phyloP scores from a whole-genome alignment of 1,139 yeast genomes.

The Scheffersomyces parashehatae region DNA sequence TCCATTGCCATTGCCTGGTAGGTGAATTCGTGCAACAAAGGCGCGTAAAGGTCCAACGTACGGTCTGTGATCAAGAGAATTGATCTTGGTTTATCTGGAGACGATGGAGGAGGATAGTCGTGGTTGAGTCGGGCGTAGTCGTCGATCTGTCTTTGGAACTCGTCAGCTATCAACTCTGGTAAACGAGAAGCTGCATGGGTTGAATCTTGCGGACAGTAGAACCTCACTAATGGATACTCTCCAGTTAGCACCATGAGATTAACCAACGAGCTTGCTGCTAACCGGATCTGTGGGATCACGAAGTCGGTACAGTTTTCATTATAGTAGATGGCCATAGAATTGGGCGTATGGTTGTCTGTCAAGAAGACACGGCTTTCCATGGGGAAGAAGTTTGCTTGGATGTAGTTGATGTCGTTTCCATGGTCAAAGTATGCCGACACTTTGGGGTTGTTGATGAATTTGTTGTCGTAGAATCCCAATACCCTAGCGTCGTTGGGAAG shows the following conservation, averaged over 20 bases:
- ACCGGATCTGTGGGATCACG: slow-evolving; percentile 56
- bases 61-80: slow-evolving; percentile 79
- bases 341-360: slow-evolving; percentile 37
- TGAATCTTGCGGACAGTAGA: slow-evolving; percentile 54
- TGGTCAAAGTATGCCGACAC: slow-evolving; percentile 33
- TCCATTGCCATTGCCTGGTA: slow-evolving; percentile 95
- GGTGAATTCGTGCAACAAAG: slow-evolving; percentile 86
- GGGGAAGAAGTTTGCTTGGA: slow-evolving; percentile 32
- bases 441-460: slow-evolving; percentile 33
- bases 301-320: slow-evolving; percentile 65
- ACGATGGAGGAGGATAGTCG: slow-evolving; percentile 61
- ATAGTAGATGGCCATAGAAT: slow-evolving; percentile 74
- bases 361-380: slow-evolving; percentile 43
- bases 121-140: slow-evolving; percentile 69
- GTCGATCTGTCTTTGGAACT: slow-evolving; percentile 71
- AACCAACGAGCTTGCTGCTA: slow-evolving; percentile 64
- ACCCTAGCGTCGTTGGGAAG: slow-evolving; percentile 23
- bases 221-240: slow-evolving; percentile 85
- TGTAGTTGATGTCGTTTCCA: slow-evolving; percentile 27
- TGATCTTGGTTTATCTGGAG: slow-evolving; percentile 64
- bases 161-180: slow-evolving; percentile 72
- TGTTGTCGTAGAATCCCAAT: slow-evolving; percentile 24
- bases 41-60: slow-evolving; percentile 79
- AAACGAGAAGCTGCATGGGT: slow-evolving; percentile 58
- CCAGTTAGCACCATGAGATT: slow-evolving; percentile 77